These are phyloP conservation scores for Neurospora sp. DNA, from an alignment of 495 filamentous ascomycete species.

Conservation along the genomic window DNA sequence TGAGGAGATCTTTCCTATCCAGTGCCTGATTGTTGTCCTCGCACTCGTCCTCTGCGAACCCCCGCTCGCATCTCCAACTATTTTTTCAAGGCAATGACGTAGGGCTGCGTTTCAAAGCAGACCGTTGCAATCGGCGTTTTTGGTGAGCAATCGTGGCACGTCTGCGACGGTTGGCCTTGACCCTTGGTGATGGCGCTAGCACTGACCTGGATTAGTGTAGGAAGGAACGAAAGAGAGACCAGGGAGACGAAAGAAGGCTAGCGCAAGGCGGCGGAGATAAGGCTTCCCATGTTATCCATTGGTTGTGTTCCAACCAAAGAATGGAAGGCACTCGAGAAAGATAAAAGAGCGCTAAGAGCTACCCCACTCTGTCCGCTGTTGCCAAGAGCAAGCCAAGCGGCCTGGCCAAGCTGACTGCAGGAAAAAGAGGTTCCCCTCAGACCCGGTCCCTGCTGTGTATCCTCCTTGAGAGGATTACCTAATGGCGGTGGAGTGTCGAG, in stretches of 20 bases:
- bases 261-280: background rate
- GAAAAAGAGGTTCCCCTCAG: background rate
- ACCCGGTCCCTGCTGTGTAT: no score
- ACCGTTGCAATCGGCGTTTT: background rate
- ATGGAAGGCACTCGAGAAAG: background rate
- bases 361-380: background rate
- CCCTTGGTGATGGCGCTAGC: background rate
- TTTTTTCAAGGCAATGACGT: background rate
- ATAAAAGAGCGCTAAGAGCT: background rate
- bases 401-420: background rate
- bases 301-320: background rate
- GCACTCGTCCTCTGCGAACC: background rate
- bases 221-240: background rate
- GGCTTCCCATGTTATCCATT: background rate
- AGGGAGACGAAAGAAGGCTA: background rate
- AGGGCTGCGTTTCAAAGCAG: background rate
- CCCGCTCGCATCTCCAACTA: background rate
- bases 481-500: no score
- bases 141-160: background rate
- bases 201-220: background rate
- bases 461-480: no score
- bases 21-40: background rate
- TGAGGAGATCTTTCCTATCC: background rate
- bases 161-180: background rate
- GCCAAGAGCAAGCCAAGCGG: background rate